These are phyloP conservation scores for Microthlaspi erraticum DNA, from an alignment of 345 rosid species.

Conservation along the genomic window DNA sequence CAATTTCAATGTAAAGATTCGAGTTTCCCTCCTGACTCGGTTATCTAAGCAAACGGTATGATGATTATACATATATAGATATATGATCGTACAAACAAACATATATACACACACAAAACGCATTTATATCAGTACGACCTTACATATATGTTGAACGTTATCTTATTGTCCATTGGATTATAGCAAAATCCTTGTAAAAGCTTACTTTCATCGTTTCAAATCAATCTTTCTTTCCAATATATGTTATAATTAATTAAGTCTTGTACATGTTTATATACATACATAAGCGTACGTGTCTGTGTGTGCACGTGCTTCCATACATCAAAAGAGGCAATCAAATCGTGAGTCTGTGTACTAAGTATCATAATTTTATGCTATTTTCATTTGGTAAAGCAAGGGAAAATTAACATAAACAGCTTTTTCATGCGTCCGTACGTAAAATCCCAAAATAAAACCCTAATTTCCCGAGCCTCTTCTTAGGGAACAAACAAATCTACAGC, in stretches of 20 bases:
- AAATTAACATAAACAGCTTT: constrained; percentile 32
- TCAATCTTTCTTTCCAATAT: constrained; percentile 35
- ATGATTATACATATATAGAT: constrained; percentile 19
- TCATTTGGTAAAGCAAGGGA: constrained; percentile 2
- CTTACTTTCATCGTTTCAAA: constrained; percentile 41
- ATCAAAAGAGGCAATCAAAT: constrained; percentile 38
- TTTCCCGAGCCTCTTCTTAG: constrained; percentile 44
- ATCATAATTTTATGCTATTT: constrained; percentile 46
- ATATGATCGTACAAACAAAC: constrained; percentile 36
- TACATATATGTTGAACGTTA: constrained; percentile 32
- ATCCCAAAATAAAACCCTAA: constrained; percentile 43
- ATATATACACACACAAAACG: constrained; percentile 25
- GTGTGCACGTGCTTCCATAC: constrained; percentile 42
- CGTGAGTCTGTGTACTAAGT: constrained; percentile 39
- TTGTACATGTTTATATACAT: constrained; percentile 7
- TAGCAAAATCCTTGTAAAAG: constrained; percentile 26
- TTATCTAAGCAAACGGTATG: constrained; percentile 37
- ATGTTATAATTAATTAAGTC: constrained; percentile 4
- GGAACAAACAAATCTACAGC: constrained; percentile 42
- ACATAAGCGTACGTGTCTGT: constrained; percentile 30
- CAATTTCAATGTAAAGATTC: constrained; percentile 30
- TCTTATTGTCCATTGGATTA: constrained; percentile 41
- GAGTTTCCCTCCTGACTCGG: constrained; percentile 37
- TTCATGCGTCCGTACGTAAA: constrained; percentile 42
- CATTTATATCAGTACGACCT: constrained; percentile 37